Conservation (phyloP, 805 yeast genomes). For the Deakozyma indianensis region DNA sequence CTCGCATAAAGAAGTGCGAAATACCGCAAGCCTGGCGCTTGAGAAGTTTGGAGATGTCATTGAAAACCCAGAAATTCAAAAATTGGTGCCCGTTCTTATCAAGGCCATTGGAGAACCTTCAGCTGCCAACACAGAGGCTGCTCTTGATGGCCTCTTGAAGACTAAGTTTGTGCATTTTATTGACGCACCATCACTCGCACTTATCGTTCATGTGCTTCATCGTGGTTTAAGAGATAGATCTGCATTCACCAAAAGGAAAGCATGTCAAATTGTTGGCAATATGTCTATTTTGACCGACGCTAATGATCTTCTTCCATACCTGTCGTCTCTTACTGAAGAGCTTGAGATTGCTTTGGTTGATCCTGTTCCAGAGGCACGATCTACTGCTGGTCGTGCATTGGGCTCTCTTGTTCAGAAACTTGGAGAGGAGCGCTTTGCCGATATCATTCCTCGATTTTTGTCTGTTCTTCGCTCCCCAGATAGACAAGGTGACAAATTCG, state of each 20-base stretch:
- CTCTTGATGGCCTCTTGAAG: slow-evolving; percentile 69
- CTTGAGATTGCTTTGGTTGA: slow-evolving; percentile 93
- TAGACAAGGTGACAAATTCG: slow-evolving; percentile 82
- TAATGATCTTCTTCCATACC: slow-evolving; percentile 71
- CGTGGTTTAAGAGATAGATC: slow-evolving; percentile 92
- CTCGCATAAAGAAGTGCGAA: slow-evolving; percentile 91
- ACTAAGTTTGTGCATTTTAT: slow-evolving; percentile 96
- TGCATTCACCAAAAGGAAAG: slow-evolving; percentile 82
- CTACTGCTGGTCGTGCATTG: slow-evolving; percentile 92
- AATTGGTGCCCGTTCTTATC: slow-evolving; percentile 72
- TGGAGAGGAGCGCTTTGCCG: slow-evolving; percentile 94
- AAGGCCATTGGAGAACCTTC: slow-evolving; percentile 96
- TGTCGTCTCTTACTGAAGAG: slow-evolving; percentile 62
- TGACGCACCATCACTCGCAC: slow-evolving; percentile 94
- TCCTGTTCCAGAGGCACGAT: slow-evolving; percentile 93
- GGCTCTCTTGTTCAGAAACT: slow-evolving; percentile 93
- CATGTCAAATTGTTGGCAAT: slow-evolving; percentile 96
- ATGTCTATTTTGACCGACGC: slow-evolving; percentile 94
- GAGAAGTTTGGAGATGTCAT: slow-evolving; percentile 93
- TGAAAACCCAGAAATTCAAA: slow-evolving; percentile 91
- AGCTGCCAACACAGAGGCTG: slow-evolving; percentile 61
- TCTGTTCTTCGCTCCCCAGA: slow-evolving; percentile 62
- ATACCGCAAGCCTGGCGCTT: slow-evolving; percentile 81
- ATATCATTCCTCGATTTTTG: slow-evolving; percentile 66
- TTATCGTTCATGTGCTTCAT: slow-evolving; percentile 85